These are phyloP conservation scores for Neovahlkampfia damariscottae DNA, from an alignment of 78 protist species.

Conservation along the genomic window DNA sequence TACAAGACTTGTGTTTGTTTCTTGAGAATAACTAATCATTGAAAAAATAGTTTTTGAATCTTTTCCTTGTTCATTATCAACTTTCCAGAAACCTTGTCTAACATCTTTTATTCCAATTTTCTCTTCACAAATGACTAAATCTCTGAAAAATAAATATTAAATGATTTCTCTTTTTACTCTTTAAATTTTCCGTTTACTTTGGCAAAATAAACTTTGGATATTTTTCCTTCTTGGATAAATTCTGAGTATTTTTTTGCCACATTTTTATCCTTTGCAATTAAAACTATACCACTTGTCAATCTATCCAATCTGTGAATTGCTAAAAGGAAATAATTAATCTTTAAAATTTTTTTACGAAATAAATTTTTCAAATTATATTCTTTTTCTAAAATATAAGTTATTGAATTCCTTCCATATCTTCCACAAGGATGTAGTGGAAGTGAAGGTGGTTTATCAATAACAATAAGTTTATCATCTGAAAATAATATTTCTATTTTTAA, in stretches of 20 bases:
- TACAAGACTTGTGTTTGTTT: neutral
- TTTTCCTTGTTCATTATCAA: neutral
- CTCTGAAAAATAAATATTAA: no score
- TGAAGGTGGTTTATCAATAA: conserved; percentile 63
- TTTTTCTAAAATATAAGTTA: conserved; percentile 32
- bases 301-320: conserved; percentile 64
- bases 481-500: neutral
- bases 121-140: neutral
- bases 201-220: conserved; percentile 52
- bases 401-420: conserved; percentile 54
- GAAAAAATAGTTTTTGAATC: conserved; percentile 17
- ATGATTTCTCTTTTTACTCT: neutral
- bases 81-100: neutral
- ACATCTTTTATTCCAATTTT: neutral
- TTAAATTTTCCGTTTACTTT: conserved; percentile 56
- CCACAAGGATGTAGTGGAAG: conserved; percentile 71
- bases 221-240: conserved; percentile 8
- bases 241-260: no score
- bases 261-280: conserved; percentile 37
- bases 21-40: neutral
- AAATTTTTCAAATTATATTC: conserved; percentile 16
- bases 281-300: conserved; percentile 58
- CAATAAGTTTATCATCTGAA: conserved; percentile 49
- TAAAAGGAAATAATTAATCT: neutral
- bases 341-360: neutral